Evolutionary conservation across 345 rosid genomes (phyloP), one percentile per base, ranked within the genome.

Genomic region (Gynandropsis gynandra): DNA sequence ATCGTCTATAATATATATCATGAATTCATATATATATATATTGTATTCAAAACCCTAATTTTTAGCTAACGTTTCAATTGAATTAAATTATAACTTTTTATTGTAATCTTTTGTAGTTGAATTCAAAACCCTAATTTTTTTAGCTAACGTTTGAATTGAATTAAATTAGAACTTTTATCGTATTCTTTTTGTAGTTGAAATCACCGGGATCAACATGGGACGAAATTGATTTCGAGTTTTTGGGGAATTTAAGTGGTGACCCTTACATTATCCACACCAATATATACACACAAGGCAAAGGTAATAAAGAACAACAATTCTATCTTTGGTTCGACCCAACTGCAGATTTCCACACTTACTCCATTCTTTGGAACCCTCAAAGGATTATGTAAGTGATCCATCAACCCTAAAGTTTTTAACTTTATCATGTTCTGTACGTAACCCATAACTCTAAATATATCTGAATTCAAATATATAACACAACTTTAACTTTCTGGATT

Each of bases 271-370:
- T 82, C 19, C 95, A 85, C 54, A 85, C 87, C 8, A 81, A 85
- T 39, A 73, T 81, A 35, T 85, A 59, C 31, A 79, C 72, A 43
- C 76, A 79, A 66, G 89, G 89, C 13, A 73, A 79, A 61, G 89
- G 87, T 52, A 62, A 74, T 27, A 77, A 77, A 58, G 87, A 85
- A 55, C 87, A 81, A 44, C 95, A 85, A 31, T 85, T 81, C 62
- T 76, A 77, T 52, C 74, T 85, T 14, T 83, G 83, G 85, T 79
- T 81, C 15, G 83, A 84, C 46, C 94, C 88, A 0, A 79, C 80
- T 0, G 63, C 71, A 24, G 72, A 76, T 42, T 85, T 79, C 54
- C 89, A 81, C 65, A 85, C 80, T n/a, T 85, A 85, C 24, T 74
- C 89, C 20, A 70, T 79, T 20, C 74, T 79, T 8, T 77, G 86